Conservation (phyloP, 2,329 filamentous ascomycete genomes). For the Aspergillus pseudotamarii region DNA sequence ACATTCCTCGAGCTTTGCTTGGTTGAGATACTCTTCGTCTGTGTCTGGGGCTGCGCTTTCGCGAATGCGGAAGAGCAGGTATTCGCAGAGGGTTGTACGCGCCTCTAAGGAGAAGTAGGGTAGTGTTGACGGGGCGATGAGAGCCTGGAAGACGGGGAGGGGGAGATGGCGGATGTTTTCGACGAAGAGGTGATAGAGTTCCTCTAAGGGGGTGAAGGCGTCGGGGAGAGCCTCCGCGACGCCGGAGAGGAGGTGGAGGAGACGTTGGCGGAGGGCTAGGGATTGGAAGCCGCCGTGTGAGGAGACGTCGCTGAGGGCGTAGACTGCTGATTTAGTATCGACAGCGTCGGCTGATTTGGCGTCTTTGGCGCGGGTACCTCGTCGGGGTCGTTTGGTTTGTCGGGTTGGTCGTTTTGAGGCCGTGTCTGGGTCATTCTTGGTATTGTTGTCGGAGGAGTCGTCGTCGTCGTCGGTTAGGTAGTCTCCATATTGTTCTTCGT, state of each 20-base stretch:
- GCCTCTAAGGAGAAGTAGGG: slow-evolving; percentile 40
- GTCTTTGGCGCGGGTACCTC: slow-evolving; percentile 22
- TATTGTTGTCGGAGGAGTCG: slow-evolving; percentile 21
- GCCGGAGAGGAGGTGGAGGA: slow-evolving; percentile 45
- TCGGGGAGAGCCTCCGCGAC: slow-evolving; percentile 40
- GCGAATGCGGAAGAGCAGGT: slow-evolving; percentile 55
- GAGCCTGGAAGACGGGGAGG: slow-evolving; percentile 49
- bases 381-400: slow-evolving; percentile 38
- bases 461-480: slow-evolving; percentile 36
- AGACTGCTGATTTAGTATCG: background rate
- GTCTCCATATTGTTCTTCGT: slow-evolving; percentile 50
- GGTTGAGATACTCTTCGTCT: slow-evolving; percentile 49
- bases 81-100: slow-evolving; percentile 57
- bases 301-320: slow-evolving; percentile 26
- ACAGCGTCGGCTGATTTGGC: slow-evolving; percentile 4
- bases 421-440: slow-evolving; percentile 10
- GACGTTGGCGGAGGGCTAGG: slow-evolving; percentile 48
- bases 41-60: slow-evolving; percentile 44
- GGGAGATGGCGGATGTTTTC: slow-evolving; percentile 51
- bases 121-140: slow-evolving; percentile 50
- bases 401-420: slow-evolving; percentile 22
- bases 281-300: slow-evolving; percentile 42
- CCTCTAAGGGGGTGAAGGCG: slow-evolving; percentile 40
- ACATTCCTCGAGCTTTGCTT: slow-evolving; percentile 57
- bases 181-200: slow-evolving; percentile 48